Base-by-base conservation (phyloP, 352 stramenopile genomes). In the Blastocystis sp. region DNA sequence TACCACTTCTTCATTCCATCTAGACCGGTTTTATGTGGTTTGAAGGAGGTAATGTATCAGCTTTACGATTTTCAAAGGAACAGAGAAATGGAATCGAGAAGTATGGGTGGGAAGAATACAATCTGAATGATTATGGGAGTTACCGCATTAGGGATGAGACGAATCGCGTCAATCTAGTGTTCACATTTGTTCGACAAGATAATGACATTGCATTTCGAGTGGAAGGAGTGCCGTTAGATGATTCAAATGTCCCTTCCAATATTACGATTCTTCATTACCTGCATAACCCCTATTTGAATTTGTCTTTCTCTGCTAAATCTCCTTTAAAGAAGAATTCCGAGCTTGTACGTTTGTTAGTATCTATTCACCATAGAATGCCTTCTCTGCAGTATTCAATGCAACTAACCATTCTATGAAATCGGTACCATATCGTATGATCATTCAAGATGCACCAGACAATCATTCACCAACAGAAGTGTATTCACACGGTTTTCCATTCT, bases 1-100 rank as follows among this genome's bases (percentile, higher is more conserved):
- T 17, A 62, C 62, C 9, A 0, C 51, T 62, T 35, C 11, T 59
- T 13, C 4, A 66, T 54, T 24, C 44, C 48, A 57, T 44, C n/a
- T 81, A 81, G 70, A 62, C 54, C 62, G 70, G 70, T n/a, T 81
- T 81, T 33, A 30, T 56, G n/a, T 81, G 70, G 70, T 64, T 81
- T 60, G 70, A 81, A 37, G 44, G 22, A 22, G 24, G 51, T 59
- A 59, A 81, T 40, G 33, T 81, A 9, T 30, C 33, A 5, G 13
- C 33, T 24, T 81, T 81, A 44, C 70, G 70, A 40, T 59, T 60
- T 30, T 60, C 70, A 62, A 81, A 81, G 40, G 35, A 81, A 22
- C 40, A 60, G 24, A 24, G 19, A 15, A 33, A 81, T 30, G 51
- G 44, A 19, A 81, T 81, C 24, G 22, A 81, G 2, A 24, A 33